Base-by-base conservation (phyloP, 495 filamentous ascomycete species). In the Penicillium bovifimosum region DNA sequence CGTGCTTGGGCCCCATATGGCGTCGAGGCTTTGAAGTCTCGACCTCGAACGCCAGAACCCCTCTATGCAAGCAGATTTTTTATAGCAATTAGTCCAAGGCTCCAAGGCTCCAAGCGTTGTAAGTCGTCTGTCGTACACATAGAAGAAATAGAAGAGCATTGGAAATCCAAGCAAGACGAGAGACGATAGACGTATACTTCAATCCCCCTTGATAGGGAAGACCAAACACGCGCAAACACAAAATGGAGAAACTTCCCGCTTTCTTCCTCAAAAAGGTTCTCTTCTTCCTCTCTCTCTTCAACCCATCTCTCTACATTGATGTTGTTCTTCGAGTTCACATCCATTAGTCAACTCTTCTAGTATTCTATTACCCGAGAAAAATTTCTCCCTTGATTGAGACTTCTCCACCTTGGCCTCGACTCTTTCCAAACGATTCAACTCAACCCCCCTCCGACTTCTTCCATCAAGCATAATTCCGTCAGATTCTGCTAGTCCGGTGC, bases 211-310 rank as follows among this genome's bases (percentile, higher is more conserved):
- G 33, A 29, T 38, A 28, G 29, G 48, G 56, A 39, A 52, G 58
- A 46, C 50, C 62, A 62, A 65, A 62, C 62, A 65, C 42, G 45
- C 53, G 51, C 59, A 62, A 65, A 65, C 62, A 65, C 62, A 56
- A 61, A 58, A n/a, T n/a, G 43, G 29, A 29, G 54, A 47, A 59
- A 57, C 51, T 62, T 62, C 59, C 62, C 59, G 60, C 59, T 62
- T 59, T 54, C 54, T 55, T 54, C 54, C 50, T 56, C 54, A 58
- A 54, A 59, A 62, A 62, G 53, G 58, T 60, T 62, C 59, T 65
- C 47, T 46, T 62, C 59, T 65, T 42, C 41, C 60, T 39, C 47
- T 35, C 46, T 31, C 43, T 35, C 35, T 47, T 41, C 58, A 56
- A 51, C 52, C 29, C 26, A 34, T 40, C 26, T 38, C 39, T 20